Conservation (phyloP, 805 yeast species). For the Candida broadrunensis region DNA sequence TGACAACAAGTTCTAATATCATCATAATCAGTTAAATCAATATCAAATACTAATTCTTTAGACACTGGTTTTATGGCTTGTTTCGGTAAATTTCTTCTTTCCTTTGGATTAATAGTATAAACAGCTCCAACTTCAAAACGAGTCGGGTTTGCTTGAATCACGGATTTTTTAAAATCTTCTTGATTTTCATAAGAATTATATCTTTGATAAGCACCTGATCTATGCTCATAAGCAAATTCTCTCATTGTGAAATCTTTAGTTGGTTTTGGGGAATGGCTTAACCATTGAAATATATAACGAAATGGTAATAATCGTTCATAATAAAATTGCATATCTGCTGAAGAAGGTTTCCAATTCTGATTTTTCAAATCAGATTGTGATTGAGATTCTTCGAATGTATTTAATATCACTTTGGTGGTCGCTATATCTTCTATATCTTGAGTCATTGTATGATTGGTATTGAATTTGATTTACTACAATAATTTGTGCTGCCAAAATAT, state of each 20-base stretch:
- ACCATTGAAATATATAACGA: slow-evolving; percentile 79
- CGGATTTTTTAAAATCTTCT: slow-evolving; percentile 77
- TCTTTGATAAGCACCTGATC: slow-evolving; percentile 86
- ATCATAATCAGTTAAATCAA: slow-evolving; percentile 97
- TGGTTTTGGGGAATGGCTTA: slow-evolving; percentile 79
- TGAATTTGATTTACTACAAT: too few species aligned
- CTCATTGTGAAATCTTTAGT: slow-evolving; percentile 78
- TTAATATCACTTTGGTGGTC: background rate
- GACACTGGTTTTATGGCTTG: slow-evolving; percentile 73
- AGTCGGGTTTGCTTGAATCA: slow-evolving; percentile 71
- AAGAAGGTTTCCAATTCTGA: slow-evolving; percentile 28
- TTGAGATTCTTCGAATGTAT: background rate
- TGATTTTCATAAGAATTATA: slow-evolving; percentile 69
- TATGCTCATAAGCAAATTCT: slow-evolving; percentile 89
- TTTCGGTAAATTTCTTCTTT: slow-evolving; percentile 73
- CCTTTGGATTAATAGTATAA: slow-evolving; percentile 82
- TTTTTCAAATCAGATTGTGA: background rate
- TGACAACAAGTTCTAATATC: slow-evolving; percentile 89
- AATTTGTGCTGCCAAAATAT: too few species aligned
- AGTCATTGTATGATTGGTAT: too few species aligned
- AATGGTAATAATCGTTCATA: slow-evolving; percentile 75
- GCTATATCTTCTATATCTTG: background rate
- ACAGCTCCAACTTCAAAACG: slow-evolving; percentile 96
- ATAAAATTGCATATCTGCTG: slow-evolving; percentile 68
- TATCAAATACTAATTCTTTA: slow-evolving; percentile 93